Evolutionary conservation across 1,284 basidiomycete genomes (phyloP).

Genomic region (Cystobasidium pallidum): DNA sequence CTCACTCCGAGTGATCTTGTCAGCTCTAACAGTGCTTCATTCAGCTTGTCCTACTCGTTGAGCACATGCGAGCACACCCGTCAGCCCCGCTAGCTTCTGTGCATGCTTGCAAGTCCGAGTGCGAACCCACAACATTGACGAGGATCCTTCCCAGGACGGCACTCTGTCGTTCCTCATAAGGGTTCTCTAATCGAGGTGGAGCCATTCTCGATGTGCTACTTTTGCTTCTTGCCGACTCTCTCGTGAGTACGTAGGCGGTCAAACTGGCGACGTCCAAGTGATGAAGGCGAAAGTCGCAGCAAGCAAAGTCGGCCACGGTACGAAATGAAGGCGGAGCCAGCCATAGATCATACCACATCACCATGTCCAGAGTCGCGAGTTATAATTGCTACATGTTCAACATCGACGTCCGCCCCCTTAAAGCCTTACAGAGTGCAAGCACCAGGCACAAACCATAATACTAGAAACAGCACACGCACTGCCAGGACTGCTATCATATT

Average conservation of each 20-base stretch:
- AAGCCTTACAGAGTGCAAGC: not conserved
- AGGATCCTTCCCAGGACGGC: slow-evolving; percentile 46
- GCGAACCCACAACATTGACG: slow-evolving; percentile 46
- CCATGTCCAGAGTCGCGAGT: not conserved
- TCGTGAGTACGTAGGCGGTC: no score
- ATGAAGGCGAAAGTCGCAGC: no score
- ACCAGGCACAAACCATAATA: not conserved
- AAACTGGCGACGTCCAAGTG: no score
- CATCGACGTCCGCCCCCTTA: not conserved
- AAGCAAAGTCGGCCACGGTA: no score
- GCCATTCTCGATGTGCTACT: slow-evolving; percentile 23
- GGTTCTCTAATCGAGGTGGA: slow-evolving; percentile 46
- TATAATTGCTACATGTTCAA: slow-evolving; percentile 18
- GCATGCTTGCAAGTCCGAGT: not conserved
- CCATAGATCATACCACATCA: not conserved
- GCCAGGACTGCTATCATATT: not conserved
- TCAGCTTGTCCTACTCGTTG: slow-evolving; percentile 47
- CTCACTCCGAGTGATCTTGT: slow-evolving; percentile 46
- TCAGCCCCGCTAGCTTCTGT: not conserved
- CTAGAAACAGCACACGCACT: not conserved
- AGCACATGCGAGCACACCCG: not conserved
- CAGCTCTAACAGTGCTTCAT: slow-evolving; percentile 50
- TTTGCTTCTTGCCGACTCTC: not conserved
- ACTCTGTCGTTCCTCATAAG: slow-evolving; percentile 48
- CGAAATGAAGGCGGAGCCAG: no score